Base-by-base conservation (phyloP, 108 stramenopile species). In the Skeletonema grethae region DNA sequence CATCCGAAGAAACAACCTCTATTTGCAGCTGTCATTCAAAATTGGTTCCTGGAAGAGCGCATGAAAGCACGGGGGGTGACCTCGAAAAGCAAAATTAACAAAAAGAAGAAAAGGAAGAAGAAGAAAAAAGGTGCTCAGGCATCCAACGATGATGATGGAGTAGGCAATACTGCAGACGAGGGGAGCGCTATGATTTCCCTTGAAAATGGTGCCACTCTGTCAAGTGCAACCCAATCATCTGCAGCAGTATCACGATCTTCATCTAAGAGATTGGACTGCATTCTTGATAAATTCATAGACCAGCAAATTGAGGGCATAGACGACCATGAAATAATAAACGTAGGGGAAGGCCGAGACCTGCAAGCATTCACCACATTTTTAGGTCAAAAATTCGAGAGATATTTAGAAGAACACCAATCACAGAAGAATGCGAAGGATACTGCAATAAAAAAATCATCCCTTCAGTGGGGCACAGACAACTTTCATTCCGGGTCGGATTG, bases 101-200 rank as follows among this genome's bases (percentile, higher is more conserved):
- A 59, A 35, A 41, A 36, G n/a, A 69, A 59, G 28, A 69, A 60
- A 38, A 69, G 48, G 32, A 69, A 59, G 57, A 60, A 45, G 16
- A 69, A 59, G 68, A 69, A 69, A 43, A 69, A 69, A 43, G 38
- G 5, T 25, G 36, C 13, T 7, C 29, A 30, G 13, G 29, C 30
- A 30, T 5, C 30, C 32, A 36, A 15, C 1, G 45, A 45, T 64
- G 18, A 22, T n/a, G 11, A 24, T 13, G 63, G 24, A 64, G 63
- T 2, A 13, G 39, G 6, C 24, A 7, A 25, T 39, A 12, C 7
- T 45, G 36, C 41, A 28, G 25, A 10, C 4, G 43, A 46, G 39
- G 38, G 7, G 20, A 48, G 46, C 18, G 46, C 46, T 18, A 48
- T 18, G 16, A 9, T n/a, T 43, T 43, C 15, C 2, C 41, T 43